Evolutionary conservation across 2,329 filamentous ascomycete species (phyloP).

Genomic region (Aureobasidium pullulans): DNA sequence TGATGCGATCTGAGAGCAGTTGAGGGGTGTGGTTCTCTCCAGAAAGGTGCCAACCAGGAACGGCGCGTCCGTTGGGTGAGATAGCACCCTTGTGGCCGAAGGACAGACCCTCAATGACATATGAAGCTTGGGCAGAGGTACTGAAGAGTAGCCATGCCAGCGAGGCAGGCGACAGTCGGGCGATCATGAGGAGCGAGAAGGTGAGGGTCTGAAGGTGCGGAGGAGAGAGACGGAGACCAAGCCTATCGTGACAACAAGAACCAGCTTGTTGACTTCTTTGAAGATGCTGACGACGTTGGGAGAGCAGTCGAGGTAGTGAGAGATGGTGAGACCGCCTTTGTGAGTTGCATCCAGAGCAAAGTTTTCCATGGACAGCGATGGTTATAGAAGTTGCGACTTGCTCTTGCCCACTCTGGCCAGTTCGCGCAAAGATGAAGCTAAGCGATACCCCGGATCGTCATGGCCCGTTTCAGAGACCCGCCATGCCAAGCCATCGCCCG

Average conservation of each 20-base stretch:
- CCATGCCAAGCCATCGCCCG: neutral
- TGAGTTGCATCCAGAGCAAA: constrained; percentile 27
- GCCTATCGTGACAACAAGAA: constrained; percentile 39
- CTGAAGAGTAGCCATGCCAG: constrained; percentile 21
- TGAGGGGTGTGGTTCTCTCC: constrained; percentile 51
- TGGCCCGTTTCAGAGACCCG: neutral
- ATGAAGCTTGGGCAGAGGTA: constrained; percentile 21
- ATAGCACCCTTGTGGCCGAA: constrained; percentile 66
- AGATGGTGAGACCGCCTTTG: constrained; percentile 32
- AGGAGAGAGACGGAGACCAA: constrained; percentile 25
- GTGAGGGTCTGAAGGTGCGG: constrained; percentile 11
- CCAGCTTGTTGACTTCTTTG: constrained; percentile 45
- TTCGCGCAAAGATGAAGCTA: neutral
- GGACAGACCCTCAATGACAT: constrained; percentile 45
- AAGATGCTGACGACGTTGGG: constrained; percentile 42
- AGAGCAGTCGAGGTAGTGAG: constrained; percentile 46
- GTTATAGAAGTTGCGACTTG: neutral
- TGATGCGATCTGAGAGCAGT: constrained; percentile 77
- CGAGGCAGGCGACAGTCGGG: constrained; percentile 9
- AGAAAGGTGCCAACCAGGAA: constrained; percentile 50
- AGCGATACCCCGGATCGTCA: constrained; percentile 2
- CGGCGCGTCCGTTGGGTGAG: constrained; percentile 50
- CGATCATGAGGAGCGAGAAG: constrained; percentile 3
- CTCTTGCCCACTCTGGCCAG: constrained; percentile 3
- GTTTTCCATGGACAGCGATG: constrained; percentile 22